phyloP scores from a whole-genome alignment of 352 stramenopile species.

The Thalassiosira hispida region DNA sequence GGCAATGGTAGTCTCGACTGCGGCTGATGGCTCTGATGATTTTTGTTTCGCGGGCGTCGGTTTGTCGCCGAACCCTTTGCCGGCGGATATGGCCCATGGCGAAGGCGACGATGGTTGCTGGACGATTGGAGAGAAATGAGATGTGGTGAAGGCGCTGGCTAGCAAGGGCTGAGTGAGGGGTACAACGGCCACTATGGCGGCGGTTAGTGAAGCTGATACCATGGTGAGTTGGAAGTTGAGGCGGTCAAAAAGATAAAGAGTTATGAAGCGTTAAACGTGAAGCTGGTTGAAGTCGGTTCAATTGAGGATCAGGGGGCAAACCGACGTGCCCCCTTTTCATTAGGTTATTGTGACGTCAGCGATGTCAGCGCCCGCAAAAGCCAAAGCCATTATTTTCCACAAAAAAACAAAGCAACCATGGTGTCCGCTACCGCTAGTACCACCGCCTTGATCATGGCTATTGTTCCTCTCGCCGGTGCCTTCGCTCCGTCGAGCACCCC shows the following conservation, averaged over 20 bases:
- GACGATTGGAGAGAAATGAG: neutral
- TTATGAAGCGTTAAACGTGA: too few relatives aligned
- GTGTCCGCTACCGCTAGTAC: slow-evolving; percentile 9
- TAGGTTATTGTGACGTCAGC: slow-evolving; percentile 1
- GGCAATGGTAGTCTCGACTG: neutral
- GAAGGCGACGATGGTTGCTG: neutral
- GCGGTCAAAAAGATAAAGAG: neutral
- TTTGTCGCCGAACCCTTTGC: slow-evolving; percentile 53
- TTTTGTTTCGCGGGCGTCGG: slow-evolving; percentile 32
- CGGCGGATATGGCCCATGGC: slow-evolving; percentile 15
- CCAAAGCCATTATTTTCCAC: too few relatives aligned
- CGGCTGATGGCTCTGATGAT: neutral
- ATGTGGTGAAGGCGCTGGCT: slow-evolving; percentile 12
- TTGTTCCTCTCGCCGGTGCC: neutral
- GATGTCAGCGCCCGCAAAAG: neutral
- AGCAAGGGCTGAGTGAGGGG: slow-evolving; percentile 1
- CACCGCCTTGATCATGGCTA: slow-evolving; percentile 2
- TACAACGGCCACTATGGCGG: slow-evolving; percentile 20
- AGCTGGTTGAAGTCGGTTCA: too few relatives aligned
- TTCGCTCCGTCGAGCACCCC: slow-evolving; percentile 11
- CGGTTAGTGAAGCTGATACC: slow-evolving; percentile 7
- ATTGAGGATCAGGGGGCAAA: too few relatives aligned
- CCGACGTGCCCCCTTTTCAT: too few relatives aligned
- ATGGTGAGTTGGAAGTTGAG: neutral
- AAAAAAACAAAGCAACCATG: slow-evolving; percentile 11